Base-by-base conservation (phyloP, 768 basidiomycete species). In the Mycena chlorophos region DNA sequence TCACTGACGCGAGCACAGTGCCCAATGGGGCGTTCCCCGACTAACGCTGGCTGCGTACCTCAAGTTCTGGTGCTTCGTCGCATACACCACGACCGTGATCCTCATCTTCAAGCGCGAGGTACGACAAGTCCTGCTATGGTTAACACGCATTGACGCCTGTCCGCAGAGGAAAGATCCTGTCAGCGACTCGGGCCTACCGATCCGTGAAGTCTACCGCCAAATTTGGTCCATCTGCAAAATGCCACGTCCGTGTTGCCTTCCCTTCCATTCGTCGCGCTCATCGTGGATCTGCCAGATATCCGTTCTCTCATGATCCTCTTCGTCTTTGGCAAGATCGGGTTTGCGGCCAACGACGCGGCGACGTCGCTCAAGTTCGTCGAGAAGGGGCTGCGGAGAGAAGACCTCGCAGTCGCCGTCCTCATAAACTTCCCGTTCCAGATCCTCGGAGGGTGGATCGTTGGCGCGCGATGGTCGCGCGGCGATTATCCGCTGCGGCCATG, bases 391-490 rank as follows among this genome's bases (percentile, higher is more conserved):
- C 87, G 86, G 60, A 89, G 94, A 29, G 96, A 98, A 75, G 97
- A 99, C 63, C 81, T 98, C 29, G 94, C 97, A 25, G 78, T 94
- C n/a, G 89, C 93, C 4, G 95, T 96, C 38, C 84, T 98, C 31
- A 88, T 98, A 63, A 96, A 99, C 71, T 98, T 98, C 63, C 97
- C 97, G 2, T 96, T 96, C 75, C 95, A 98, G 75, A 93, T 99
- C 48, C 65, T 91, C 52, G 94, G 91, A 19, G 96, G 96, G 5
- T 98, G 91, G 88, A 75, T 96, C 20, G 93, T 95, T 2, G 95
- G 93, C 5, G 85, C n/a, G n/a, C n/a, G 84, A 60, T 98, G 94
- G 92, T 88, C 91, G 10, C 78, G 82, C 51, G 92, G 93, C n/a
- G 86, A 87, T 48, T 82, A 78, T 52, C 88, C 91, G 25, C 76